Evolutionary conservation across 768 basidiomycete genomes (phyloP).

Genomic region (Lentinula detonsa): DNA sequence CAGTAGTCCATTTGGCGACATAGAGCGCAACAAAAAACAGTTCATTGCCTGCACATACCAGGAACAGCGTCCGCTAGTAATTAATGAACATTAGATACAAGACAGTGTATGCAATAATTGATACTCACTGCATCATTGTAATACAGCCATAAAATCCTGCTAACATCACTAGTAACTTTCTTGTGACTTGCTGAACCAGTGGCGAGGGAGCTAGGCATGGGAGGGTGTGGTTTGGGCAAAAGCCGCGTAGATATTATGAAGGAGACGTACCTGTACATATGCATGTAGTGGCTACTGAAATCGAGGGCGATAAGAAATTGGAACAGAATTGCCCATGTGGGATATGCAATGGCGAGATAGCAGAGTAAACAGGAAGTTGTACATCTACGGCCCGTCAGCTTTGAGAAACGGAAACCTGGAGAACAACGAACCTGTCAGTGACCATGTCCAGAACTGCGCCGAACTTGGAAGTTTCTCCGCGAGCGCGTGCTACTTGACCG

Average conservation of each 20-base stretch:
- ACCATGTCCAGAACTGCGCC: conserved; percentile 99
- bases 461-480: conserved; percentile 92
- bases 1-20: conserved; percentile 78
- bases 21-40: conserved; percentile 94
- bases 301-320: conserved; percentile 96
- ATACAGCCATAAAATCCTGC: conserved; percentile 85
- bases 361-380: conserved; percentile 93
- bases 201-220: conserved; percentile 68
- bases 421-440: conserved; percentile 77
- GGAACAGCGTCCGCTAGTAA: conserved; percentile 73
- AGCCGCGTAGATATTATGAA: not conserved
- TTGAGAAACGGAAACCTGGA: not conserved
- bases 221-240: conserved; percentile 9
- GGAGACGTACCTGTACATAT: conserved; percentile 90
- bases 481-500: conserved; percentile 82
- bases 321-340: conserved; percentile 77
- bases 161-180: conserved; percentile 86
- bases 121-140: conserved; percentile 85
- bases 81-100: not conserved
- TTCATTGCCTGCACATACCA: conserved; percentile 94
- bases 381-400: conserved; percentile 50
- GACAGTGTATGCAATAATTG: not conserved
- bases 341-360: conserved; percentile 89
- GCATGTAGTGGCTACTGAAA: conserved; percentile 98
- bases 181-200: conserved; percentile 95